Conservation (phyloP, 2,329 filamentous ascomycete genomes). For the Parascedosporium putredinis region DNA sequence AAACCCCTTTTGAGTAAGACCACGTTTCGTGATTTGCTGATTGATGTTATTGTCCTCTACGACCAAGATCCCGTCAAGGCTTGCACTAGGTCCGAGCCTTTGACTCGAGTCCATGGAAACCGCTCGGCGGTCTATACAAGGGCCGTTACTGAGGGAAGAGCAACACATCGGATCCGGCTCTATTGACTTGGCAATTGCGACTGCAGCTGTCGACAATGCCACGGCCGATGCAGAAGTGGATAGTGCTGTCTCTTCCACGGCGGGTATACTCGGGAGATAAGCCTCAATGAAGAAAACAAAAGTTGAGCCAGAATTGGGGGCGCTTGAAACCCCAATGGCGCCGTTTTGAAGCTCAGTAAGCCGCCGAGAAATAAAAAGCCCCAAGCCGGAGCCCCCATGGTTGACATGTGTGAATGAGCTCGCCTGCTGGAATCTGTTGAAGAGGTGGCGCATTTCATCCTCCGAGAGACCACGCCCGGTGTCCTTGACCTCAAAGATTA, state of each 20-base stretch:
- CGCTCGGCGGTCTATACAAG: not conserved
- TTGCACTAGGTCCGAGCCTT: slow-evolving; percentile 15
- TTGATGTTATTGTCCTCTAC: slow-evolving; percentile 54
- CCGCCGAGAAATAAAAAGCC: slow-evolving; percentile 67
- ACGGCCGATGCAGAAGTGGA: slow-evolving; percentile 11
- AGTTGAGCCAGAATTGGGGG: slow-evolving; percentile 58
- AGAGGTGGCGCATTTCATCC: slow-evolving; percentile 63
- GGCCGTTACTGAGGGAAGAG: slow-evolving; percentile 4
- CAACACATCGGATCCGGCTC: not conserved
- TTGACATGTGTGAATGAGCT: slow-evolving; percentile 66
- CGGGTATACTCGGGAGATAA: slow-evolving; percentile 28
- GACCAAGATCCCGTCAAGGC: slow-evolving; percentile 35
- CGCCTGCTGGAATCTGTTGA: slow-evolving; percentile 70
- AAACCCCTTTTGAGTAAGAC: slow-evolving; percentile 39
- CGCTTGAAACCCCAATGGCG: slow-evolving; percentile 64
- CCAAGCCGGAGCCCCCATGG: slow-evolving; percentile 70
- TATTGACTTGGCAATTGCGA: not conserved
- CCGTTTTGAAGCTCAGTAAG: slow-evolving; percentile 75
- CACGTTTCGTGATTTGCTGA: slow-evolving; percentile 43
- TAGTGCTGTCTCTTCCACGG: slow-evolving; percentile 29
- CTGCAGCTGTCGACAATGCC: not conserved
- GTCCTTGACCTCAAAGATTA: slow-evolving; percentile 66
- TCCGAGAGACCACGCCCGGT: slow-evolving; percentile 64
- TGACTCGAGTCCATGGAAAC: not conserved
- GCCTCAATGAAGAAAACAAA: slow-evolving; percentile 68